Percentiles rank a stretch among this genome's conserved stretches.
These are phyloP conservation scores for Dendrobium officinale DNA, from an alignment of 106 monocot species.

Conservation along the genomic window DNA sequence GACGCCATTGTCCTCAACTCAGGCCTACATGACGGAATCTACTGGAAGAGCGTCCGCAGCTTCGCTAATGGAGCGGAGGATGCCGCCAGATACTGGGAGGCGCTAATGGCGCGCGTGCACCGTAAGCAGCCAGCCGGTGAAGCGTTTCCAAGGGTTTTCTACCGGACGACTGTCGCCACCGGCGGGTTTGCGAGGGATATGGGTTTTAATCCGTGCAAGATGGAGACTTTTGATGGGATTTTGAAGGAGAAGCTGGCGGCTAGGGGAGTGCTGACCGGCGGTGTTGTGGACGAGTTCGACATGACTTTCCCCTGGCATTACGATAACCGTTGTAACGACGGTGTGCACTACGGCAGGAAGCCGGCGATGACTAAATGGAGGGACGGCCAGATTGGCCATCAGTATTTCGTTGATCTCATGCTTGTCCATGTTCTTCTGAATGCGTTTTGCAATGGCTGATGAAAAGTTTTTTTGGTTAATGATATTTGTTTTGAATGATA, in stretches of 20 bases:
- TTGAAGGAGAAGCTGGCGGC: conserved; percentile 62
- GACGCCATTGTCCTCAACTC: conserved; percentile 72
- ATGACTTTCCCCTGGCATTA: conserved; percentile 98
- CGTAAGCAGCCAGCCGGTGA: neutral
- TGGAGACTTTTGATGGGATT: conserved; percentile 81
- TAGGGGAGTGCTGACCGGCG: conserved; percentile 52
- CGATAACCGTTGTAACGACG: conserved; percentile 84
- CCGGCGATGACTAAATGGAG: conserved; percentile 67
- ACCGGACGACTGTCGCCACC: conserved; percentile 69
- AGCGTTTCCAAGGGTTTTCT: conserved; percentile 48
- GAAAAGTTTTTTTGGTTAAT: neutral
- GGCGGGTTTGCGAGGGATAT: conserved; percentile 83
- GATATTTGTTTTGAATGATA: no score
- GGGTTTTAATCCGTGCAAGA: conserved; percentile 85
- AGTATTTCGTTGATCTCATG: conserved; percentile 94
- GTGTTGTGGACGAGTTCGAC: conserved; percentile 87
- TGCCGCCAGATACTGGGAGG: conserved; percentile 67
- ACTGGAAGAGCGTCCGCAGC: conserved; percentile 46
- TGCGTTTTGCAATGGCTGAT: conserved; percentile 45
- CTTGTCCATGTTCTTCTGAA: conserved; percentile 85
- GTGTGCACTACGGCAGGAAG: conserved; percentile 80
- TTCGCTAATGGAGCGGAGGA: conserved; percentile 55
- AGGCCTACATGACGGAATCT: conserved; percentile 77
- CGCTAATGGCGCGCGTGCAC: conserved; percentile 25
- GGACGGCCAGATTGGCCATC: conserved; percentile 82